Evolutionary conservation across 1,139 yeast genomes (phyloP), one percentile per base, ranked within the genome.

Genomic region (Entelexis sorbosivorans): DNA sequence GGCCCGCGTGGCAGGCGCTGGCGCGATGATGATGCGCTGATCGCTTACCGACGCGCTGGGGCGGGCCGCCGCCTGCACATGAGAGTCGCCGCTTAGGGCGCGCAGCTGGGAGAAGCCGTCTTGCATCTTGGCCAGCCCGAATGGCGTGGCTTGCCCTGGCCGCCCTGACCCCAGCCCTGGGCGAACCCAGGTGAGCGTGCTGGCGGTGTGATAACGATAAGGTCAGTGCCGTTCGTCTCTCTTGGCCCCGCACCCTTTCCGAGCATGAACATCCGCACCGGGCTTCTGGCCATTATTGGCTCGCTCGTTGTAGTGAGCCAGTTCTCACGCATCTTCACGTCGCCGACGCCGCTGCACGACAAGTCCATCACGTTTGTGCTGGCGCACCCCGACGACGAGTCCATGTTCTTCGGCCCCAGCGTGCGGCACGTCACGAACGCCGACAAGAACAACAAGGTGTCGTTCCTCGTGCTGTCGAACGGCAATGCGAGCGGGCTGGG

Each of bases 351-450:
- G 38, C 46, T 54, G 48, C 14, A 24, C 38, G 35, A 47, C 43
- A 47, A 55, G 48, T 39, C 45, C 24, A 54, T 69, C 39, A 60
- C 68, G 20, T 57, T 85, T 47, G 71, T 91, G 19, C 81, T 88
- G 40, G 96, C 96, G 0, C 99, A 93, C 66, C 99, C 99, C 0
- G 99, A 93, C 66, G 99, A 93, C 65, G 99, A 93, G 67, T 91
- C 88, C 52, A 93, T 93, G 98, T 93, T 93, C 67, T 93, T 91
- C 63, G 78, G 89, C 0, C 98, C 98, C 0, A 73, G 94, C 0
- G 62, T 87, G 44, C 66, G 77, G 10, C 56, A 61, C 31, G 59
- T 66, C 16, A 42, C 63, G 6, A 58, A 69, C 33, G 77, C 79
- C 53, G 65, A 70, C 2, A 64, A 70, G 57, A 66, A 72, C 56